phyloP scores from a whole-genome alignment of 2,329 filamentous ascomycete genomes.

The Pseudogymnoascus sp. region DNA sequence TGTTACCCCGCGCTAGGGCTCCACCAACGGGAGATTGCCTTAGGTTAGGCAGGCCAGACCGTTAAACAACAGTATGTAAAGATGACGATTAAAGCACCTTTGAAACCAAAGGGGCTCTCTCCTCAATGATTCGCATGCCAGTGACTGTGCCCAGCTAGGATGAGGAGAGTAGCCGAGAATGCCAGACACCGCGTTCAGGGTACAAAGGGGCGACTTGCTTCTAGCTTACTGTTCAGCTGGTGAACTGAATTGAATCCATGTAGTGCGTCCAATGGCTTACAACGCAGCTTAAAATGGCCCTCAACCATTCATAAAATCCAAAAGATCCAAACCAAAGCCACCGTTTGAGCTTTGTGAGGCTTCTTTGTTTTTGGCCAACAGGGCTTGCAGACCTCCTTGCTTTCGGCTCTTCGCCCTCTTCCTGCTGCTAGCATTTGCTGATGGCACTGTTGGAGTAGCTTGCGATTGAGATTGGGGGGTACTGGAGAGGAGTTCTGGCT shows the following conservation, averaged over 20 bases:
- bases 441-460: constrained; percentile 20
- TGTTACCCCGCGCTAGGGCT: constrained; percentile 7
- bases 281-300: background rate
- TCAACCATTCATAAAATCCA: constrained; percentile 29
- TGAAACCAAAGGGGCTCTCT: too few species aligned
- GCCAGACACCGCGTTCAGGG: too few species aligned
- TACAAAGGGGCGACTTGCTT: too few species aligned
- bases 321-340: constrained; percentile 29
- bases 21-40: background rate
- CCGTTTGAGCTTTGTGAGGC: constrained; percentile 12
- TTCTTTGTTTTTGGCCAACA: constrained; percentile 36
- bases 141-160: too few species aligned
- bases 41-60: background rate
- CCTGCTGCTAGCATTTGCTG: constrained; percentile 51
- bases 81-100: too few species aligned
- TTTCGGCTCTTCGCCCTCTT: constrained; percentile 58
- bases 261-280: background rate
- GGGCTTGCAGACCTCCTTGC: constrained; percentile 51
- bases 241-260: background rate
- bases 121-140: too few species aligned
- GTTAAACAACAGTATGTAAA: too few species aligned
- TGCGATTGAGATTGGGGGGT: background rate
- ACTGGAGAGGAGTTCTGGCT: background rate
- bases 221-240: too few species aligned
- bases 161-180: too few species aligned